Evolutionary conservation across 73 alveolate genomes (phyloP).

Genomic region (Symbiodinium natans): DNA sequence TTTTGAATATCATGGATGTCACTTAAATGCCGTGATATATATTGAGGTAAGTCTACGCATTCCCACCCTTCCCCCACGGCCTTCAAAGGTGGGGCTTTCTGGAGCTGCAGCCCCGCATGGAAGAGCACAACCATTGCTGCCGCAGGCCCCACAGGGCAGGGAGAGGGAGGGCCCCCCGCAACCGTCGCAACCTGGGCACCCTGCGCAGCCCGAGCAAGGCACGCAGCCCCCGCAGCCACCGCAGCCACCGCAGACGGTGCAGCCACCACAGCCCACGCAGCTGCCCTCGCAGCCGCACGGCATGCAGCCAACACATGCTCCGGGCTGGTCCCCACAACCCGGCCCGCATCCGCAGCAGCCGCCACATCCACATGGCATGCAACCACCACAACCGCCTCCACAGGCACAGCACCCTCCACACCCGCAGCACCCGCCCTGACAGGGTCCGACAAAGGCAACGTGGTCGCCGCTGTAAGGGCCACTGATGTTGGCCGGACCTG

Average conservation of each 20-base stretch:
- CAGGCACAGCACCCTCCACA: slow-evolving; percentile 2
- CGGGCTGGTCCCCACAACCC: not conserved
- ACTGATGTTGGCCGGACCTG: not conserved
- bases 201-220: not conserved
- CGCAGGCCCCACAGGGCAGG: not conserved
- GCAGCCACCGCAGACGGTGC: not conserved
- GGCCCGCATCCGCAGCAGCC: slow-evolving; percentile 3
- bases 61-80: not conserved
- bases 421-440: not conserved
- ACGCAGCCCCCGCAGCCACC: not conserved
- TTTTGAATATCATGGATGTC: too few relatives aligned
- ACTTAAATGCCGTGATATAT: too few relatives aligned
- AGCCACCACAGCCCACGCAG: not conserved
- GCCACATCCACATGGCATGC: slow-evolving; percentile 18
- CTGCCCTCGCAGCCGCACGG: slow-evolving; percentile 2
- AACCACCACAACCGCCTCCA: not conserved
- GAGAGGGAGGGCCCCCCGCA: not conserved
- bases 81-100: slow-evolving; percentile 6
- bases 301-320: not conserved
- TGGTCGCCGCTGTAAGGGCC: slow-evolving; percentile 17
- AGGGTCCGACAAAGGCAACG: not conserved
- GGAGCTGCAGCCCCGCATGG: not conserved
- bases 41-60: not conserved
- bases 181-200: slow-evolving; percentile 6
- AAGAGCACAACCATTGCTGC: not conserved